Evolutionary conservation across 805 yeast genomes (phyloP).

Genomic region (Myxozyma geophila): DNA sequence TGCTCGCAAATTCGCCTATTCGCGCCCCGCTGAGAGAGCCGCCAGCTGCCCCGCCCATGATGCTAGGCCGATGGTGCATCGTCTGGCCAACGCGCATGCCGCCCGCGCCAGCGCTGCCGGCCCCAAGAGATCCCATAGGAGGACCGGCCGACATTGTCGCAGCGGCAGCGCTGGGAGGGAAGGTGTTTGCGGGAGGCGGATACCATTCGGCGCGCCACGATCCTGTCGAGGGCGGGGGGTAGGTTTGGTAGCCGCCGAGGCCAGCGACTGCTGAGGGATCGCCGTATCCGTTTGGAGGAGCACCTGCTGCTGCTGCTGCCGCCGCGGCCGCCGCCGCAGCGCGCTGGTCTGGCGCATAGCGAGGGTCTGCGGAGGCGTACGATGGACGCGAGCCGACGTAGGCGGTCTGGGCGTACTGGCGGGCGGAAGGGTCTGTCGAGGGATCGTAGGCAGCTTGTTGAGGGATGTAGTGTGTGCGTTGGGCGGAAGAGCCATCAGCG

Average conservation of each 20-base stretch:
- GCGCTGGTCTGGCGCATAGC: conserved; percentile 26
- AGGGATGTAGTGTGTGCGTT: conserved; percentile 22
- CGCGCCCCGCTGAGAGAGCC: conserved; percentile 2
- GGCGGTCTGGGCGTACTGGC: conserved; percentile 24
- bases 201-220: conserved; percentile 35
- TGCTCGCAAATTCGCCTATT: conserved; percentile 11
- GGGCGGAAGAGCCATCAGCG: conserved; percentile 17
- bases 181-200: conserved; percentile 27
- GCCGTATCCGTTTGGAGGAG: conserved; percentile 13
- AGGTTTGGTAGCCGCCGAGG: conserved; percentile 8
- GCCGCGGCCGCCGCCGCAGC: background rate
- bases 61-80: conserved; percentile 3
- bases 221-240: conserved; percentile 28
- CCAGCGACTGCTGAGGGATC: conserved; percentile 11
- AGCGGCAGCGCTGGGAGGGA: conserved; percentile 4
- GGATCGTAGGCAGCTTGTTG: conserved; percentile 15
- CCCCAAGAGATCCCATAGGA: conserved; percentile 5
- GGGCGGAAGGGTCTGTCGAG: conserved; percentile 10
- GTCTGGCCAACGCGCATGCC: conserved; percentile 7
- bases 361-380: conserved; percentile 15
- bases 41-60: background rate
- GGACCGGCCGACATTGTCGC: conserved; percentile 10
- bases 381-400: conserved; percentile 13
- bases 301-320: too few relatives aligned
- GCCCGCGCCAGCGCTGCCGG: background rate